phyloP scores from a whole-genome alignment of 441 rosid species.

The Adansonia grandidieri region DNA sequence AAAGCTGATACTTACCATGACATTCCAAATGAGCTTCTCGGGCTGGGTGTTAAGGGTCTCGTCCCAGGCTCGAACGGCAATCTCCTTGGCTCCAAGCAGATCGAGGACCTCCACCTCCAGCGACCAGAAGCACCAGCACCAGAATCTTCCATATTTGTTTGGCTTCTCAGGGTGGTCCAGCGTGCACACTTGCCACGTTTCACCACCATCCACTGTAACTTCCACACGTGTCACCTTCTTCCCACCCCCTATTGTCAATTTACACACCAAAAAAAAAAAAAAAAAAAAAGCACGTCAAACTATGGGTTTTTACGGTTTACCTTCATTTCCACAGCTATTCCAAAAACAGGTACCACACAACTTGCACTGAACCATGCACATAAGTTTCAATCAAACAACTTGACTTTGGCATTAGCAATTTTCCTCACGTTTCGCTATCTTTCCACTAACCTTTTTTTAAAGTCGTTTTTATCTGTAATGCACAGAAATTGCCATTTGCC shows the following conservation, averaged over 20 bases:
- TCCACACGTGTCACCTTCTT: constrained; percentile 91
- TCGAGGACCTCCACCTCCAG: constrained; percentile 80
- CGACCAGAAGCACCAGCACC: constrained; percentile 99
- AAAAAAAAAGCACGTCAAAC: background rate
- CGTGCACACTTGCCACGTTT: constrained; percentile 79
- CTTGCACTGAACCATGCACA: background rate
- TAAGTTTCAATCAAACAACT: background rate
- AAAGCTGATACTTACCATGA: constrained; percentile 56
- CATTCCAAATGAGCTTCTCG: constrained; percentile 89
- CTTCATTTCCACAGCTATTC: background rate
- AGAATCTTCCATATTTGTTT: constrained; percentile 65
- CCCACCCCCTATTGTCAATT: constrained; percentile 60
- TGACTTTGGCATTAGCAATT: background rate
- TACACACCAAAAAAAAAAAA: too few species aligned
- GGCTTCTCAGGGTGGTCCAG: constrained; percentile 73
- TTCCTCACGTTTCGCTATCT: too few species aligned
- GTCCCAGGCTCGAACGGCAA: constrained; percentile 93
- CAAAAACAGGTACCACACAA: background rate
- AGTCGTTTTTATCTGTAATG: background rate
- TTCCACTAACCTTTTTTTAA: background rate
- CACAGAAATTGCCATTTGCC: background rate
- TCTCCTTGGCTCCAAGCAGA: constrained; percentile 72
- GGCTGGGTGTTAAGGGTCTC: constrained; percentile 86
- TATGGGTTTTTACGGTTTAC: constrained; percentile 2
- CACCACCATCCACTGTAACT: constrained; percentile 88